Percentiles rank a stretch among this genome's conserved stretches.
Conservation (phyloP, 768 basidiomycete species). For the Boletales sp. region DNA sequence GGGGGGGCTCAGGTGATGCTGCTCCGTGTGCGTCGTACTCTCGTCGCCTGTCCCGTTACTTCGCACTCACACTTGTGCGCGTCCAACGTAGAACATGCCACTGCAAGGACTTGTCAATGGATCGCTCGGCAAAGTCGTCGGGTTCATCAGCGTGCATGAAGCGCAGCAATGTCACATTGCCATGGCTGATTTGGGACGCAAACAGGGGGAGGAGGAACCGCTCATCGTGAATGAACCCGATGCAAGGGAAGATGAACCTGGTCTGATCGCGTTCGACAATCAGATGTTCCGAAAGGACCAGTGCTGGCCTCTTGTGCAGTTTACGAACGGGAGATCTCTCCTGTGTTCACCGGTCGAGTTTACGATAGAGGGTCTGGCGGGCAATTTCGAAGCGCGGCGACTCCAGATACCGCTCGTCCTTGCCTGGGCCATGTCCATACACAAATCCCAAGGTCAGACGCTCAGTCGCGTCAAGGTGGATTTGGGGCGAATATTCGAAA, state of each 20-base stretch:
- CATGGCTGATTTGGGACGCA: conserved; percentile 28
- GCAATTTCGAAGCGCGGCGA: conserved; percentile 33
- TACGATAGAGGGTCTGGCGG: conserved; percentile 30
- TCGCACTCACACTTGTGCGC: neutral
- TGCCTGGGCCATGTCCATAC: conserved; percentile 98
- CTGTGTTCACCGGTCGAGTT: conserved; percentile 35
- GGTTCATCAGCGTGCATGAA: conserved; percentile 29
- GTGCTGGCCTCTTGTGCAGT: conserved; percentile 35
- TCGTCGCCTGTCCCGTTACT: neutral
- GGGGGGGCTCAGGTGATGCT: conserved; percentile 83
- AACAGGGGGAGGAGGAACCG: conserved; percentile 5
- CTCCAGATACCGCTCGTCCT: conserved; percentile 77
- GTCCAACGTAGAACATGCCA: conserved; percentile 27
- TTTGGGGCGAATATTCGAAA: conserved; percentile 86
- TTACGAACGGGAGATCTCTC: conserved; percentile 28
- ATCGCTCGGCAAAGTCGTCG: conserved; percentile 73
- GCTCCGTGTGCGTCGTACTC: conserved; percentile 25
- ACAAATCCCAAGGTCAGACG: conserved; percentile 98
- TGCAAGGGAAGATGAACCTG: neutral
- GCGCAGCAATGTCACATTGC: conserved; percentile 24
- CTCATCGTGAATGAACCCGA: neutral
- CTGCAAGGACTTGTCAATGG: conserved; percentile 69
- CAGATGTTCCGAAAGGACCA: conserved; percentile 15
- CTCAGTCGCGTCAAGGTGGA: conserved; percentile 93
- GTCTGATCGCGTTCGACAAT: conserved; percentile 15